Evolutionary conservation across 2,329 filamentous ascomycete species (phyloP).

Genomic region (Colletotrichum karsti): DNA sequence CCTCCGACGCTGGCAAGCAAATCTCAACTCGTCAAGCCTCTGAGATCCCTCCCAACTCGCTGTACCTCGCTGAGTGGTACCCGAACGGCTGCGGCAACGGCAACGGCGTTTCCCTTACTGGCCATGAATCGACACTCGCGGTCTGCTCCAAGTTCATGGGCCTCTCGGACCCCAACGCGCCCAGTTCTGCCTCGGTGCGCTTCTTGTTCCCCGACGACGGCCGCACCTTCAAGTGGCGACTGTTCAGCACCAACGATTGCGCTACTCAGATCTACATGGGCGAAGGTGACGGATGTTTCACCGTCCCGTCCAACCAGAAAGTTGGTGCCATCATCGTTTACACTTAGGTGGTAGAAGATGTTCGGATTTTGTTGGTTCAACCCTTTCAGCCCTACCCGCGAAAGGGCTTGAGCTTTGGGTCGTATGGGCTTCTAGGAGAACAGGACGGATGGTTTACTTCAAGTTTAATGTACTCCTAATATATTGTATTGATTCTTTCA

Average conservation of each 20-base stretch:
- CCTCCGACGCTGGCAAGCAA: background rate
- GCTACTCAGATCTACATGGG: background rate
- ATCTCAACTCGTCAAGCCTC: background rate
- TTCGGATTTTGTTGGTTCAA: no score
- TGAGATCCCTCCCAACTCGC: background rate
- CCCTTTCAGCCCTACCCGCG: no score
- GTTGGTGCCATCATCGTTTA: background rate
- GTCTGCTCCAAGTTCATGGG: slow-evolving; percentile 15
- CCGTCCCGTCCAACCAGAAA: background rate
- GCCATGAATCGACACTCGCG: background rate
- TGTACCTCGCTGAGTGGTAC: background rate
- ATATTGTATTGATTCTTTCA: no score
- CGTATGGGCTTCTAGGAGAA: no score
- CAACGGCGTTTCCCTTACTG: background rate
- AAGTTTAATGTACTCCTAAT: no score
- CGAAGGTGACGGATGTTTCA: background rate
- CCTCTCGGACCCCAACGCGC: slow-evolving; percentile 2
- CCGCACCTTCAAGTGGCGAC: background rate
- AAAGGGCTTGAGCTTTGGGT: no score
- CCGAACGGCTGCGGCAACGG: background rate
- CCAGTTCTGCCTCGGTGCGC: background rate
- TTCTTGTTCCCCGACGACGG: background rate
- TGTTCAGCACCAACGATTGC: background rate
- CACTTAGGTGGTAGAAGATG: no score
- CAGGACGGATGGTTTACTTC: no score